Percentiles rank a stretch among this genome's conserved stretches.
phyloP scores from a whole-genome alignment of 805 yeast genomes.

The Metschnikowia kunwiensis region DNA sequence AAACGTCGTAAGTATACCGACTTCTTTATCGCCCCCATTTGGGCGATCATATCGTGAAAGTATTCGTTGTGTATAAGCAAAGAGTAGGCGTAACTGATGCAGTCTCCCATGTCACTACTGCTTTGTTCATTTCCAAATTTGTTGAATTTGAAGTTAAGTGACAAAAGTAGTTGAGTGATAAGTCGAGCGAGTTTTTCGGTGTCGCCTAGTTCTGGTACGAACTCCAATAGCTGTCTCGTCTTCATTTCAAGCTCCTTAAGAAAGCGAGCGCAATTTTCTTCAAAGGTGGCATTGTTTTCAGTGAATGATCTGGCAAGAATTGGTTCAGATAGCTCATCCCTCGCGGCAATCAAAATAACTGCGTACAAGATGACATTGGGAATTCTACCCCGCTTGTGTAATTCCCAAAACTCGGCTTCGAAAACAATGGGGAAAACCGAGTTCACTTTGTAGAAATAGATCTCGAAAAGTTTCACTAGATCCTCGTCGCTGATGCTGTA shows the following conservation, averaged over 20 bases:
- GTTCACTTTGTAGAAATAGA: slow-evolving; percentile 41
- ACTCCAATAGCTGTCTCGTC: slow-evolving; percentile 20
- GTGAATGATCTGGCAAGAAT: slow-evolving; percentile 17
- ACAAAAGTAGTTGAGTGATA: slow-evolving; percentile 20
- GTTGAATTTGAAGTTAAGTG: slow-evolving; percentile 20
- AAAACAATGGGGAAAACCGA: slow-evolving; percentile 40
- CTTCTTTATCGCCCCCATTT: slow-evolving; percentile 14
- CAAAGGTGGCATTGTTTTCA: slow-evolving; percentile 3
- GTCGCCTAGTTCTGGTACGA: slow-evolving; percentile 25
- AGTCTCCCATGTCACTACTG: slow-evolving; percentile 21
- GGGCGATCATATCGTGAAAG: slow-evolving; percentile 13
- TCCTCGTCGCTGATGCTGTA: slow-evolving; percentile 13
- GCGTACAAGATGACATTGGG: slow-evolving; percentile 43
- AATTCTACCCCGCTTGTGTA: slow-evolving; percentile 31
- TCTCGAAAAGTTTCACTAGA: slow-evolving; percentile 25
- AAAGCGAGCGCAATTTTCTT: slow-evolving; percentile 11
- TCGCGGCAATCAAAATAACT: slow-evolving; percentile 39
- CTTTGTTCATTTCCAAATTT: slow-evolving; percentile 24
- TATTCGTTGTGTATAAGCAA: slow-evolving; percentile 20
- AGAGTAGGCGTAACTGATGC: slow-evolving; percentile 20
- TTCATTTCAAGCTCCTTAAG: slow-evolving; percentile 19
- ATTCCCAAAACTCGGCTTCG: slow-evolving; percentile 36
- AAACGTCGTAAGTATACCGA: slow-evolving; percentile 15
- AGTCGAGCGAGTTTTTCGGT: slow-evolving; percentile 20
- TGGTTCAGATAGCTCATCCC: slow-evolving; percentile 30